Evolutionary conservation across 1,284 basidiomycete species (phyloP), one percentile per base, ranked within the genome.

Genomic region (Sporisorium scitamineum): DNA sequence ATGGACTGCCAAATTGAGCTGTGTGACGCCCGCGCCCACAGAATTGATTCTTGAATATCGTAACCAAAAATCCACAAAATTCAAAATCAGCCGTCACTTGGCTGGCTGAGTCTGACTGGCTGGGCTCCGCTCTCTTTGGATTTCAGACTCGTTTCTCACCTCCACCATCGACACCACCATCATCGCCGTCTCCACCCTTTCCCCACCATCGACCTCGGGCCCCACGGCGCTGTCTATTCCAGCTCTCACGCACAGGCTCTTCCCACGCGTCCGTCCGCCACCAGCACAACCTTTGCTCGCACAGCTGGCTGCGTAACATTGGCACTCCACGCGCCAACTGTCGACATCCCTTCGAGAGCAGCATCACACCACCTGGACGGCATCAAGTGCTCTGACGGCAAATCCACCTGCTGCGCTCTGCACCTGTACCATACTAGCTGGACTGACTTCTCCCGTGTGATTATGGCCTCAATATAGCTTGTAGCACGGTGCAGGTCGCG

Each of bases 261-360:
- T 16, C 26, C 13, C 18, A 6, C n/a, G n/a, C n/a, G n/a, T n/a
- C n/a, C 26, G 13, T 47, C 13, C 44, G 18, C 44, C 13, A 3
- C 14, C 6, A 27, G 29, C 47, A n/a, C 27, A 29, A 16, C 47
- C n/a, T n/a, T 31, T n/a, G 47, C 47, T n/a, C 29, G 27, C 47
- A 29, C 47, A 48, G 47, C 47, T 48, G 47, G 18, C 47, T 48
- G 26, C 18, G 27, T n/a, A 9, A 48, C 27, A n/a, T 7, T n/a
- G 9, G 47, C 47, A 48, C 47, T 48, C 47, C 47, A 48, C 14
- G 29, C 16, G n/a, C 27, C 48, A 10, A 18, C 48, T n/a, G 48
- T 20, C 48, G n/a, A 31, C 27, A 42, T 20, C 29, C 11, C 29
- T n/a, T 31, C 48, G 39, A 42, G n/a, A 2, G 37, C 37, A 18